These are phyloP conservation scores for Rhodotorula sp. DNA, from an alignment of 1,284 basidiomycete genomes.

Conservation along the genomic window DNA sequence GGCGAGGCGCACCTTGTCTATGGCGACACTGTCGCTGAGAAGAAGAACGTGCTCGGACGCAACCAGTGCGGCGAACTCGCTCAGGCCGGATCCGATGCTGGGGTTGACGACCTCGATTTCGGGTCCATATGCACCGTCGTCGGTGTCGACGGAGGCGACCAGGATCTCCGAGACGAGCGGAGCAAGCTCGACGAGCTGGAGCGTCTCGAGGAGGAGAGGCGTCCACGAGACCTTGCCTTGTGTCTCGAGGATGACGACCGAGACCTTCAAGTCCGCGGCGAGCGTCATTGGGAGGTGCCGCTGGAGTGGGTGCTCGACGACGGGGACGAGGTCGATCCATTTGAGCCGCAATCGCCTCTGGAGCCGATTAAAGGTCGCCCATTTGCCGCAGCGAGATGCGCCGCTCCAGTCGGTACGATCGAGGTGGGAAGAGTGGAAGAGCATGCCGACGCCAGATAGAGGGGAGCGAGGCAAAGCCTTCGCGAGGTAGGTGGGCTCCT, in stretches of 20 bases:
- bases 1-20: constrained; percentile 29
- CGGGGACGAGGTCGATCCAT: constrained; percentile 38
- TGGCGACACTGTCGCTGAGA: constrained; percentile 29
- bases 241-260: constrained; percentile 29
- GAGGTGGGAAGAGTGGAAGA: constrained; percentile 35
- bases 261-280: constrained; percentile 17
- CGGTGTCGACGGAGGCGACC: constrained; percentile 24
- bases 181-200: constrained; percentile 19
- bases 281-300: constrained; percentile 26
- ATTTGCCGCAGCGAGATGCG: constrained; percentile 21
- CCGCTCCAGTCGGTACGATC: constrained; percentile 23
- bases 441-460: constrained; percentile 31
- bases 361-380: constrained; percentile 31
- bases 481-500: constrained; percentile 11
- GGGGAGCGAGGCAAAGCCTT: constrained; percentile 23
- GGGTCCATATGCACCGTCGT: constrained; percentile 7
- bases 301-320: constrained; percentile 33
- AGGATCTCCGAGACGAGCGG: constrained; percentile 20
- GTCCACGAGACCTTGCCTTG: constrained; percentile 21
- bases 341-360: constrained; percentile 18
- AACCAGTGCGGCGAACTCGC: constrained; percentile 9
- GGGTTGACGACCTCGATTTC: constrained; percentile 10
- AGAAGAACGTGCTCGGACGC: constrained; percentile 19
- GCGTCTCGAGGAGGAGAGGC: constrained; percentile 3
- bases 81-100: constrained; percentile 17